A percentile compares a stretch with the other conserved stretches of the same genome.
Conservation (phyloP, 2,329 filamentous ascomycete species). For the Talaromyces piceae region DNA sequence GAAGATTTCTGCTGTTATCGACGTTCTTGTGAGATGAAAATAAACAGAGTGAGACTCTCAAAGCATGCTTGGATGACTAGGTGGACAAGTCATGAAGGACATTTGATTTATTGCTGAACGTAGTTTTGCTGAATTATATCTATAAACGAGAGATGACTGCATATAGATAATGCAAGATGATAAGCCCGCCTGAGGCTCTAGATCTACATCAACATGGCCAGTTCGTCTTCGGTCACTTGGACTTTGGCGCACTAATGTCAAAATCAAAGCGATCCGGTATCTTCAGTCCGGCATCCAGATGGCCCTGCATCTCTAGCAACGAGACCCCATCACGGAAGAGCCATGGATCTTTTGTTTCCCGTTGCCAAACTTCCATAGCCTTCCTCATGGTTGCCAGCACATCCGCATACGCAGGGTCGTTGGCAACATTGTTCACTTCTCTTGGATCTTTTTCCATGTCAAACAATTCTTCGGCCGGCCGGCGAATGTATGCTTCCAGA, state of each 20-base stretch:
- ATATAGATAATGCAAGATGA: not conserved
- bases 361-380: not conserved
- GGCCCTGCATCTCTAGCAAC: not conserved
- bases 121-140: not conserved
- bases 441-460: constrained; percentile 40
- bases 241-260: constrained; percentile 9
- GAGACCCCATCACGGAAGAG: constrained; percentile 20
- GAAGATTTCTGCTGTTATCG: constrained; percentile 15
- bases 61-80: not conserved
- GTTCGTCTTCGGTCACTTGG: not conserved
- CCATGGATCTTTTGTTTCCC: constrained; percentile 23
- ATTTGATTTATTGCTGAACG: not conserved
- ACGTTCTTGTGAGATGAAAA: constrained; percentile 15
- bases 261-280: constrained; percentile 18
- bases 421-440: constrained; percentile 41
- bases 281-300: constrained; percentile 9
- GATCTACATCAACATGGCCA: not conserved
- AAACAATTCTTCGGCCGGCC: constrained; percentile 41
- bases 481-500: constrained; percentile 38
- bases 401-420: constrained; percentile 22
- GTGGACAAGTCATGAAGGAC: not conserved
- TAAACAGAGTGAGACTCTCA: not conserved
- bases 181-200: not conserved
- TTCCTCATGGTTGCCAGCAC: constrained; percentile 27
- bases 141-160: not conserved